phyloP scores from a whole-genome alignment of 352 stramenopile genomes.

The Thraustotheca clavata region DNA sequence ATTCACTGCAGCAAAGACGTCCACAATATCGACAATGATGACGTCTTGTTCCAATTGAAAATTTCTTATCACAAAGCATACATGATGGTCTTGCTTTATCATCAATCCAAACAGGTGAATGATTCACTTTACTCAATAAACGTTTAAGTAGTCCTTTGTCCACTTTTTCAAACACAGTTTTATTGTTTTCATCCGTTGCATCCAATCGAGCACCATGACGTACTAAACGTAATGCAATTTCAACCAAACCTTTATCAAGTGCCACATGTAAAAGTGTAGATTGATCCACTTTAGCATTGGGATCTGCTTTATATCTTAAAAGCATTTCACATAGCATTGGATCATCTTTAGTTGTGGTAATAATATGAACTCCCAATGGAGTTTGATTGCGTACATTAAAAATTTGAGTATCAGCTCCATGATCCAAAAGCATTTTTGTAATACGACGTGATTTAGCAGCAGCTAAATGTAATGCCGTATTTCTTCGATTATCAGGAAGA shows the following conservation, averaged over 20 bases:
- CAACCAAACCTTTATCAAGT: conserved; percentile 51
- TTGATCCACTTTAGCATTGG: conserved; percentile 53
- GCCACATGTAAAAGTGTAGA: conserved; percentile 69
- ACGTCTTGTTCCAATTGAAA: conserved; percentile 60
- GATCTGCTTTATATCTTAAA: conserved; percentile 59
- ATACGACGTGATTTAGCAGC: conserved; percentile 73
- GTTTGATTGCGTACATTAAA: conserved; percentile 69
- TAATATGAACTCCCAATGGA: conserved; percentile 61
- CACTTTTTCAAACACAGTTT: conserved; percentile 81
- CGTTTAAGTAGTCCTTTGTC: conserved; percentile 63
- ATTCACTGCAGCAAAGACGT: conserved; percentile 67
- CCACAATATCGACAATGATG: conserved; percentile 84
- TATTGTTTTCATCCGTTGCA: conserved; percentile 57
- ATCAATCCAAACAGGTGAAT: conserved; percentile 71
- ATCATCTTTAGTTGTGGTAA: conserved; percentile 68
- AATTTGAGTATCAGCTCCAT: conserved; percentile 46
- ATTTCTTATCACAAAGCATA: conserved; percentile 74
- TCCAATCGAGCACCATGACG: conserved; percentile 69
- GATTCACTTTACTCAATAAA: conserved; percentile 65
- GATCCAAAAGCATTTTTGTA: conserved; percentile 73
- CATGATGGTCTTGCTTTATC: conserved; percentile 60
- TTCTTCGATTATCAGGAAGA: conserved; percentile 56
- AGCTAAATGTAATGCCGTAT: conserved; percentile 71
- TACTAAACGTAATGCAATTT: conserved; percentile 72
- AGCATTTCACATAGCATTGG: conserved; percentile 73